phyloP scores from a whole-genome alignment of 352 stramenopile genomes.

The Sclerospora graminicola region DNA sequence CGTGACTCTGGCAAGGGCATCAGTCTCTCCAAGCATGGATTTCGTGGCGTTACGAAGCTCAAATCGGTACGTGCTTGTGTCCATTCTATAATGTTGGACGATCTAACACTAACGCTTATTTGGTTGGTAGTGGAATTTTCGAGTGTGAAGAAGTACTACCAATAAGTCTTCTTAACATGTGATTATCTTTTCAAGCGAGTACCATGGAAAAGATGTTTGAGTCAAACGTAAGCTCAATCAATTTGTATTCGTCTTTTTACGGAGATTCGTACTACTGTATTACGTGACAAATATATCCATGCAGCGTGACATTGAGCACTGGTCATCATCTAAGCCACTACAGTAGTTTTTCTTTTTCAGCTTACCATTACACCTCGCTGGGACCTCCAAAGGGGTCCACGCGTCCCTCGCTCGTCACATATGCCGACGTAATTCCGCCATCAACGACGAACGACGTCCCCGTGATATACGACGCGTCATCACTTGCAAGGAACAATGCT shows the following conservation, averaged over 20 bases:
- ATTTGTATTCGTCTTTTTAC: not conserved
- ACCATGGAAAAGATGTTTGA: not conserved
- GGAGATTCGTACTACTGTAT: no score
- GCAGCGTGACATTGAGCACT: no score
- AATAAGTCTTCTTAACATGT: no score
- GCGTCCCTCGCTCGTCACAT: slow-evolving; percentile 70
- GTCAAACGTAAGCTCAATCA: not conserved
- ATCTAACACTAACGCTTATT: slow-evolving; percentile 6
- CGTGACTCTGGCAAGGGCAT: slow-evolving; percentile 74
- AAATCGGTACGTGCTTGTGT: slow-evolving; percentile 41
- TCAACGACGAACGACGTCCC: slow-evolving; percentile 83
- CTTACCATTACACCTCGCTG: slow-evolving; percentile 50
- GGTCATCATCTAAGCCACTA: no score
- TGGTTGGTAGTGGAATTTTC: slow-evolving; percentile 53
- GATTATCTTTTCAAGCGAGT: no score
- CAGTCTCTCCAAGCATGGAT: slow-evolving; percentile 77
- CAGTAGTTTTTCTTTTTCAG: no score
- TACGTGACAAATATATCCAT: not conserved
- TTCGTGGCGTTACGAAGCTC: slow-evolving; percentile 66
- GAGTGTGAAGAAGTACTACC: slow-evolving; percentile 6
- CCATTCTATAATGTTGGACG: not conserved
- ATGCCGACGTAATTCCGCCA: slow-evolving; percentile 79
- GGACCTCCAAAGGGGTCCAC: slow-evolving; percentile 78
- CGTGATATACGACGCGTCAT: slow-evolving; percentile 82
- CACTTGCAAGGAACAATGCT: slow-evolving; percentile 76